Evolutionary conservation across 441 rosid genomes (phyloP), one percentile per base, ranked within the genome.

Genomic region (Populus hybrid): DNA sequence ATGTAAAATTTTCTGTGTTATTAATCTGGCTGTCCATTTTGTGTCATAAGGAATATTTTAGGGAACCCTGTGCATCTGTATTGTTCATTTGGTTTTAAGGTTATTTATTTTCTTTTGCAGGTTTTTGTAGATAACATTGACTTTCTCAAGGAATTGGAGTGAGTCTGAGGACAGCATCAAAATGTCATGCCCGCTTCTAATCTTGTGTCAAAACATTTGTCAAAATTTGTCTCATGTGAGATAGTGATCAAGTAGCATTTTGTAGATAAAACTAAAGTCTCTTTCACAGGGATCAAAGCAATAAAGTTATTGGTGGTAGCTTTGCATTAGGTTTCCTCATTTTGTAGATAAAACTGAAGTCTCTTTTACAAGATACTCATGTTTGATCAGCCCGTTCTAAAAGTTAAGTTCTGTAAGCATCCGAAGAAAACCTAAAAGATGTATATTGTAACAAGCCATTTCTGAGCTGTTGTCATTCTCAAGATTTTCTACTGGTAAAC

Each of bases 71-170:
- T 35, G 8, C 5, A 38, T 30, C 38, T 30, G 24, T 38, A 34
- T 63, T 26, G 53, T 66, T 75, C 36, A 53, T 67, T 76, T 9
- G 63, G 36, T 26, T 69, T 69, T 23, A 69, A n/a, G 18, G 3
- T 34, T 30, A 11, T 67, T n/a, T n/a, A 18, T 38, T 14, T 59
- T 21, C 46, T 10, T 67, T 70, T 73, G 70, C 89, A 91, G 95
- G 98, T 94, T 69, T 93, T 94, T 82, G 98, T 93, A 74, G 97
- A 93, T 84, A 93, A 91, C 76, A 84, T 90, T 32, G 95, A 94
- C 70, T 91, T 94, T 82, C 80, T 87, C 72, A 91, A 90, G 90
- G 98, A 95, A 78, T 79, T 95, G 75, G 97, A 95, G 83, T 90
- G 92, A 92, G 88, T 76, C 61, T 76, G 35, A 21, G 19, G 73